Evolutionary conservation across 352 stramenopile species (phyloP), one percentile per base, ranked within the genome.

Genomic region (Globisporangium megalacanthum): DNA sequence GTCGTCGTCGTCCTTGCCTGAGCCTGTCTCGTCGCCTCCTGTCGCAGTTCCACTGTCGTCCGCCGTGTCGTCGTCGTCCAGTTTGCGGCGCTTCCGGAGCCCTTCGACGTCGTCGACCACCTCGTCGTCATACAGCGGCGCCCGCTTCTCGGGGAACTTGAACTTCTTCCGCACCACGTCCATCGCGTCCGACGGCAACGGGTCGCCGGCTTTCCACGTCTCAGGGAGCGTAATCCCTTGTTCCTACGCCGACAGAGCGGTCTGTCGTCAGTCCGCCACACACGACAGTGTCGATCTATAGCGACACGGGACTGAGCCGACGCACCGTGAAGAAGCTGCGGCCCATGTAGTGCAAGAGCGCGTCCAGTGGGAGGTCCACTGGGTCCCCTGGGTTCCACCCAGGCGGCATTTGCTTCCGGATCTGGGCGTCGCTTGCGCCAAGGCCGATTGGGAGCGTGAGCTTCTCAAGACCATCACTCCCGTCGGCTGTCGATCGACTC

Each of bases 321-420:
- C 61, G 22, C 68, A 85, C 75, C 36, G 74, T 73, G 52, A 93
- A 89, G 42, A 89, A 88, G 59, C 65, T 82, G 17, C 77, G 77
- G 22, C 83, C 83, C 75, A 90, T 89, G 65, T 90, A 89, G 56
- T 90, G 82, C 37, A 91, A 61, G 31, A 91, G 51, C 6, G 83
- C 83, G 62, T 93, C 83, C 6, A 89, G 70, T 39, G 83, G 79
- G 20, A 93, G 61, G 48, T 93, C 83, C 44, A 93, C 80, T 0
- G 79, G 77, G 56, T 91, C 83, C n/a, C 83, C 83, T 0, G 79
- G 79, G 35, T 88, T 89, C 83, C 83, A 93, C 11, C 83, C 83
- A 1, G 83, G 65, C 25, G 79, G 79, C 72, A 93, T 87, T 46
- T 86, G 82, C 35, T 89, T 83, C 9, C 78, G 70, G 39, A 89